Percentiles rank a stretch among this genome's conserved stretches.
These are phyloP conservation scores for Peronospora destructor DNA, from an alignment of 352 stramenopile genomes.

Conservation along the genomic window DNA sequence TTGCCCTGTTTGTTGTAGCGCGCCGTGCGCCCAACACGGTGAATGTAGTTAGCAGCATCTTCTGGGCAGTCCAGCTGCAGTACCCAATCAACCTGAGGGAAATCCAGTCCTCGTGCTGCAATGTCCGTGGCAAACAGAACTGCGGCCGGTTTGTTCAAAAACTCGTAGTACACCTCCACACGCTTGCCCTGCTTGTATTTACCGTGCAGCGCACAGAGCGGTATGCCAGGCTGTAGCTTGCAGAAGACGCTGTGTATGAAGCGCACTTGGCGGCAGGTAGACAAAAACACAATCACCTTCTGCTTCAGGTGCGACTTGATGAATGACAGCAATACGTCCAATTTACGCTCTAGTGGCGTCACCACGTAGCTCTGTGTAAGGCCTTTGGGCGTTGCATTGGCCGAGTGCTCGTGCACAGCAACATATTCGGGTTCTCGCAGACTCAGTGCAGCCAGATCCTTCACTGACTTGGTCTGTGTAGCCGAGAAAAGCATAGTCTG, in stretches of 20 bases:
- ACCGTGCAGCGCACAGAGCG: conserved; percentile 95
- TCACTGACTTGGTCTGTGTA: conserved; percentile 96
- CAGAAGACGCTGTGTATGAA: conserved; percentile 95
- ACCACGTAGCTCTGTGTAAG: conserved; percentile 94
- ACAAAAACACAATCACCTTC: conserved; percentile 98
- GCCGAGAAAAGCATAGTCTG: conserved; percentile 97
- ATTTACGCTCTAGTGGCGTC: conserved; percentile 92
- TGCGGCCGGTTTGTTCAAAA: conserved; percentile 87
- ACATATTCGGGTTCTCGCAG: conserved; percentile 95
- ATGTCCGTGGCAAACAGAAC: conserved; percentile 99
- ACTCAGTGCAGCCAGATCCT: conserved; percentile 93
- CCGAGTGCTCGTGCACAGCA: conserved; percentile 91
- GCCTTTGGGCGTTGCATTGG: conserved; percentile 86
- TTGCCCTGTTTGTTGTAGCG: conserved; percentile 93
- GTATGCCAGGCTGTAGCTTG: conserved; percentile 94
- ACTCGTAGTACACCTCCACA: conserved; percentile 99
- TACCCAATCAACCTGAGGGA: conserved; percentile 99
- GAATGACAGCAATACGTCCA: conserved; percentile 97
- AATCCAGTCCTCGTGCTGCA: conserved; percentile 95
- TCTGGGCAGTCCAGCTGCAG: conserved; percentile 95
- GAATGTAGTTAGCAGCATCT: conserved; percentile 97
- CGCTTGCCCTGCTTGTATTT: conserved; percentile 98
- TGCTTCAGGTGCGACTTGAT: conserved; percentile 97
- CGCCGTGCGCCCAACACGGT: conserved; percentile 94
- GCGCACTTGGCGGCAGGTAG: conserved; percentile 93